These are phyloP conservation scores for Tuber aestivum DNA, from an alignment of 495 filamentous ascomycete species.

Conservation along the genomic window DNA sequence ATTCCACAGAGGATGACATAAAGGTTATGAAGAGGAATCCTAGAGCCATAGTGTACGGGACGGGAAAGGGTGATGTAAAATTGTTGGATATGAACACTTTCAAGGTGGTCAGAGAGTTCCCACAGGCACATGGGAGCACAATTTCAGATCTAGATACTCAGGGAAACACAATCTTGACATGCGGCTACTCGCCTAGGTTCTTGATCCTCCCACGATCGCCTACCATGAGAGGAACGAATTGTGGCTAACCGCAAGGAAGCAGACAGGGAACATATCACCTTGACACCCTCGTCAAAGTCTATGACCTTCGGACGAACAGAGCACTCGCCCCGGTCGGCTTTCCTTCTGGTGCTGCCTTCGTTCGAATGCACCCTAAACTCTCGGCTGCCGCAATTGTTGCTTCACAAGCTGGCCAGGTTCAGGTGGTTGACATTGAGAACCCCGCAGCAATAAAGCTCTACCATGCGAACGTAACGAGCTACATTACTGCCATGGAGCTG, in stretches of 20 bases:
- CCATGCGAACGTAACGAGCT: slow-evolving; percentile 68
- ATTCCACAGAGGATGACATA: slow-evolving; percentile 68
- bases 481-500: slow-evolving; percentile 71
- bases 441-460: slow-evolving; percentile 81
- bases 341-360: slow-evolving; percentile 81
- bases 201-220: slow-evolving; percentile 28
- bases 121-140: slow-evolving; percentile 65
- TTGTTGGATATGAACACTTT: slow-evolving; percentile 75
- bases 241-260: slow-evolving; percentile 40
- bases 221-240: not conserved
- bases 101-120: slow-evolving; percentile 74
- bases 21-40: slow-evolving; percentile 78
- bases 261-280: slow-evolving; percentile 55
- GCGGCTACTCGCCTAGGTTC: slow-evolving; percentile 77
- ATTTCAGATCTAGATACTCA: slow-evolving; percentile 95
- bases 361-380: slow-evolving; percentile 90
- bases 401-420: slow-evolving; percentile 82
- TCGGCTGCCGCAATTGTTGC: slow-evolving; percentile 86
- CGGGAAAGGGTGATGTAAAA: slow-evolving; percentile 73
- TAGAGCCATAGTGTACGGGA: slow-evolving; percentile 86
- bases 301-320: slow-evolving; percentile 78
- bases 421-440: slow-evolving; percentile 93
- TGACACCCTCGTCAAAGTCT: slow-evolving; percentile 88
- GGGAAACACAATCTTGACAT: slow-evolving; percentile 85
- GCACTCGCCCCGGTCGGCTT: slow-evolving; percentile 87